Base-by-base conservation (phyloP, 345 rosid genomes). In the Fremontodendron californicum region DNA sequence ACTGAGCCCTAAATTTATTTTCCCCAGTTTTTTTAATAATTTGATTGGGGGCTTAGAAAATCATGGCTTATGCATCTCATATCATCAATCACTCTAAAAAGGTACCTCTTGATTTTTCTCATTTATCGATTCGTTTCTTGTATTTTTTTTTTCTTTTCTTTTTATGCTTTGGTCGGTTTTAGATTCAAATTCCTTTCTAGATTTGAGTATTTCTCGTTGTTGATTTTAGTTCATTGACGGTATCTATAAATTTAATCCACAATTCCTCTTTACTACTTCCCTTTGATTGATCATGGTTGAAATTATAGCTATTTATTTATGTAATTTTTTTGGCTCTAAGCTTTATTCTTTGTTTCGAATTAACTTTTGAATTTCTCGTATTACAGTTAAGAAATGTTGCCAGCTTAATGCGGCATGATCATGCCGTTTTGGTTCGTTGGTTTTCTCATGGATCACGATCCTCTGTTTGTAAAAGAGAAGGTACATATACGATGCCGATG, bases 371-470 rank as follows among this genome's bases (percentile, higher is more conserved):
- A 1, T 61, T 16, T 48, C n/a, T 67, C 39, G 62, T 76, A 78
- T 72, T 52, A 68, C 93, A 94, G 98, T 68, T 94, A 77, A 82
- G 86, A 82, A 84, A 83, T 85, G 90, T 83, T 78, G 73, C 94
- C 3, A 77, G 75, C 40, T 72, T 90, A 63, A 81, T 88, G 68
- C 80, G 85, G 74, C 87, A 82, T 45, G 91, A 91, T 64, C 89
- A 75, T 77, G 88, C 86, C 8, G 43, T 81, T 73, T 81, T 85
- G 76, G 85, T 80, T 54, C 89, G 92, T 6, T 88, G 92, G 85
- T 88, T 89, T 81, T 86, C 97, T 69, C 82, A 87, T 52, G 85
- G 77, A 60, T 66, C 81, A 52, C 87, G 75, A 6, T 52, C 83
- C 64, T 82, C 84, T 63, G 60, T 76, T 79, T 27, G 69, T 81